Conservation (phyloP, 225 moss, liverwort and hornwort species). For the Sphagnum tenellum region DNA sequence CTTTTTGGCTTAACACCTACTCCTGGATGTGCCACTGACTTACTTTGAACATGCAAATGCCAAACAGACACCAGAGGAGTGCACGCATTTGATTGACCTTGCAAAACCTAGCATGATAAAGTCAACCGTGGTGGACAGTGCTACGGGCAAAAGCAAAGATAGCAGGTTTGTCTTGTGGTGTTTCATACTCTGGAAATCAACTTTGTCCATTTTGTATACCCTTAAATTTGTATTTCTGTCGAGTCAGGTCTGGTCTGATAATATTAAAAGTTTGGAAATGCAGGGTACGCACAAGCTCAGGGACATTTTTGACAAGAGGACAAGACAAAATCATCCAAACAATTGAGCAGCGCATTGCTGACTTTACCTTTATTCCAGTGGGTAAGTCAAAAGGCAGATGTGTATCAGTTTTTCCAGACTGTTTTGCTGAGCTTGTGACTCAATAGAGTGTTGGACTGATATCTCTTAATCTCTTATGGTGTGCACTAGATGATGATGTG, state of each 20-base stretch:
- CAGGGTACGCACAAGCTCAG: constrained; percentile 98
- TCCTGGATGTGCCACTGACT: too few species aligned
- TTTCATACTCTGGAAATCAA: background rate
- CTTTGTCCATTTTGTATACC: background rate
- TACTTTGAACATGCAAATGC: background rate
- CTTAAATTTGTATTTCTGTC: background rate
- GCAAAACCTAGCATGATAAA: constrained; percentile 85
- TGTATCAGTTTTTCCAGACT: too few species aligned
- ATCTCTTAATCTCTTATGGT: too few species aligned
- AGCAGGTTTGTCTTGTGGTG: constrained; percentile 45
- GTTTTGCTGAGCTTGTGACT: too few species aligned
- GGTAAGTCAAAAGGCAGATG: constrained; percentile 25
- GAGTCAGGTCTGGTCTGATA: background rate
- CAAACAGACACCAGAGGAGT: constrained; percentile 73
- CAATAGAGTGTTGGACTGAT: too few species aligned
- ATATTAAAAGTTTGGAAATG: background rate
- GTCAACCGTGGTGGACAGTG: constrained; percentile 97
- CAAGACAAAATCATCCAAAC: constrained; percentile 54
- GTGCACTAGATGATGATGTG: too few species aligned
- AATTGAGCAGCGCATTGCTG: constrained; percentile 85
- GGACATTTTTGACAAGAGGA: constrained; percentile 87
- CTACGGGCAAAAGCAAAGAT: constrained; percentile 97
- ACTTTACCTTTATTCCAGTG: constrained; percentile 82
- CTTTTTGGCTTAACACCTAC: background rate
- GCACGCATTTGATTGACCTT: constrained; percentile 68